A percentile compares a stretch with the other conserved stretches of the same genome.
Conservation (phyloP, 2,329 filamentous ascomycete species). For the Aspergillus tamarii region DNA sequence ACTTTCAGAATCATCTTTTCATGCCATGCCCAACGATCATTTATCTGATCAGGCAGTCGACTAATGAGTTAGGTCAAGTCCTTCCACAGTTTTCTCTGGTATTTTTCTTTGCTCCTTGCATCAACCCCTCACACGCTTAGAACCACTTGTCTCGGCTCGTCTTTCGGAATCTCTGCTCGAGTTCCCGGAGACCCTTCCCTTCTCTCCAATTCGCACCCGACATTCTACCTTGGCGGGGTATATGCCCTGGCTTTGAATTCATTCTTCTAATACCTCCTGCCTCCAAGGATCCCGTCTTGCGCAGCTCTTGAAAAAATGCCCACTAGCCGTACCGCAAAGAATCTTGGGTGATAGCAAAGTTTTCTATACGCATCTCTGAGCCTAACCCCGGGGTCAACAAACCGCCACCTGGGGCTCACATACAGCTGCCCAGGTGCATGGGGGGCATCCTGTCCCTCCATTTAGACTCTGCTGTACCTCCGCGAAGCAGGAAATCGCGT, state of each 20-base stretch:
- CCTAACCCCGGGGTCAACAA: background rate
- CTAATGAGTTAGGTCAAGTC: conserved; percentile 3
- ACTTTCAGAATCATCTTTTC: background rate
- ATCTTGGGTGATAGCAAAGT: background rate
- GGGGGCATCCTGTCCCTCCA: background rate
- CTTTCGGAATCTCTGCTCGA: background rate
- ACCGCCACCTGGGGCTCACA: background rate
- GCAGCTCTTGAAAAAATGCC: background rate
- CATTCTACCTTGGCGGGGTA: background rate
- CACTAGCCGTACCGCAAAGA: background rate
- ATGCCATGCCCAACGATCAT: conserved; percentile 13
- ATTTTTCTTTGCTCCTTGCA: conserved; percentile 6
- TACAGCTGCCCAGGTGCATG: background rate
- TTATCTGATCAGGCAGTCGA: conserved; percentile 16
- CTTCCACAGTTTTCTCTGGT: conserved; percentile 5
- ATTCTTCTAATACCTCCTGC: background rate
- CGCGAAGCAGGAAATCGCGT: background rate
- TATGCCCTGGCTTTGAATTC: background rate
- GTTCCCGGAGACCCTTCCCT: background rate
- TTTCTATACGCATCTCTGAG: background rate
- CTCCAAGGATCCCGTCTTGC: background rate
- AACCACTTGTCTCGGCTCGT: conserved; percentile 21
- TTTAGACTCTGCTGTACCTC: background rate
- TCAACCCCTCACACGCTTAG: background rate
- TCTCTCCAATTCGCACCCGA: background rate